These are phyloP conservation scores for Tuber borchii DNA, from an alignment of 495 filamentous ascomycete species.

Conservation along the genomic window DNA sequence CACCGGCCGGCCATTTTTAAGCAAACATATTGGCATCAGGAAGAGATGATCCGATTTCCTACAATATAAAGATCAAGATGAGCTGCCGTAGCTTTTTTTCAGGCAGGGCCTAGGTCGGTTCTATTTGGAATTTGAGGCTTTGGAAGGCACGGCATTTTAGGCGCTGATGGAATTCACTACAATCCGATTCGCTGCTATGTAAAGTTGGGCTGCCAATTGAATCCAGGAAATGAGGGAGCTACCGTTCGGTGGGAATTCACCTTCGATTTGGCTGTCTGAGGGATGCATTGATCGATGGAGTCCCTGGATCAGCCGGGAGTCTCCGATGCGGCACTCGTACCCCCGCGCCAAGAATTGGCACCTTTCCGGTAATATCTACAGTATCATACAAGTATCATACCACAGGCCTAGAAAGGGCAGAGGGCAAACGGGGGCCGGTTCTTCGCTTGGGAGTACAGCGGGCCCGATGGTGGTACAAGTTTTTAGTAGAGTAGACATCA, in stretches of 20 bases:
- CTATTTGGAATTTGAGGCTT: neutral
- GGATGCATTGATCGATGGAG: neutral
- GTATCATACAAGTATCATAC: too few relatives aligned
- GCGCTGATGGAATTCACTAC: neutral
- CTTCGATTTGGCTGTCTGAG: neutral
- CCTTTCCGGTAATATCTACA: too few relatives aligned
- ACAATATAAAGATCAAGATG: neutral
- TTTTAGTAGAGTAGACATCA: too few relatives aligned
- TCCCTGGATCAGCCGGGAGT: neutral
- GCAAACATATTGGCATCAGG: neutral
- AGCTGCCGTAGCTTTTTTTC: neutral
- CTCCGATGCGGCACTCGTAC: neutral
- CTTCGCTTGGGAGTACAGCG: too few relatives aligned
- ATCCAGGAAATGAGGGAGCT: neutral
- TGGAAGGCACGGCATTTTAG: neutral
- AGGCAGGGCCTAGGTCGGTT: neutral
- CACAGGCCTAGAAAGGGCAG: too few relatives aligned
- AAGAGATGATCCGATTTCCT: neutral
- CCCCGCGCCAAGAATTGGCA: neutral
- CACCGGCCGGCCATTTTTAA: neutral
- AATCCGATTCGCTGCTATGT: neutral
- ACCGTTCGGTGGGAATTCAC: neutral
- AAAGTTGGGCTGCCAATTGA: neutral
- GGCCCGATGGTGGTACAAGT: too few relatives aligned
- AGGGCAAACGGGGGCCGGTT: too few relatives aligned